Conservation (phyloP, 257 asterid species). For the Solanum sparsipilum region DNA sequence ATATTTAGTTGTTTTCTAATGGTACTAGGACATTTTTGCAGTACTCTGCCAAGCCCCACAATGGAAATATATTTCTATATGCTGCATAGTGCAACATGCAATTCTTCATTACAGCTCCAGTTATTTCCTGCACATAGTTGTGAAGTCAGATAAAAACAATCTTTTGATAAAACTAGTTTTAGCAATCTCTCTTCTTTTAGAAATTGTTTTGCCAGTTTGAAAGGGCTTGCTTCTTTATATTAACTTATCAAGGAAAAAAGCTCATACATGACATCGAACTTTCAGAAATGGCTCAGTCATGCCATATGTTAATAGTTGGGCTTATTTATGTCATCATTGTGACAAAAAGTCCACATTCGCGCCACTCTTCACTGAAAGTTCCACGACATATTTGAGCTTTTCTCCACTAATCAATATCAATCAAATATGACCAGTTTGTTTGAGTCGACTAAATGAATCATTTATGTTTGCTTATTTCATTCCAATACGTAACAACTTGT, state of each 20-base stretch:
- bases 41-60: conserved; percentile 82
- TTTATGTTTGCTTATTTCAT: background rate
- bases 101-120: conserved; percentile 63
- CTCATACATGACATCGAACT: background rate
- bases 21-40: conserved; percentile 18
- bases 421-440: background rate
- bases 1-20: background rate
- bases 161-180: background rate
- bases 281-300: background rate
- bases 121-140: conserved; percentile 36
- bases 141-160: background rate
- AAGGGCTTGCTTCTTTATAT: background rate
- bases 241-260: background rate
- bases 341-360: background rate
- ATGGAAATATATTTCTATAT: conserved; percentile 43
- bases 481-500: background rate
- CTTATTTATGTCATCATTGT: background rate
- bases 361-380: background rate
- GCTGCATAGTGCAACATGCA: conserved; percentile 17
- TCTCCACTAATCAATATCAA: background rate
- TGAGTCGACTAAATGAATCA: too few species aligned
- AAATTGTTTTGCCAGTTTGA: background rate
- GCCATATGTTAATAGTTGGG: background rate
- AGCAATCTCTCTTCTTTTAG: background rate
- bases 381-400: background rate